phyloP scores from a whole-genome alignment of 306 rosid genomes.

The Sesbania bispinosa region DNA sequence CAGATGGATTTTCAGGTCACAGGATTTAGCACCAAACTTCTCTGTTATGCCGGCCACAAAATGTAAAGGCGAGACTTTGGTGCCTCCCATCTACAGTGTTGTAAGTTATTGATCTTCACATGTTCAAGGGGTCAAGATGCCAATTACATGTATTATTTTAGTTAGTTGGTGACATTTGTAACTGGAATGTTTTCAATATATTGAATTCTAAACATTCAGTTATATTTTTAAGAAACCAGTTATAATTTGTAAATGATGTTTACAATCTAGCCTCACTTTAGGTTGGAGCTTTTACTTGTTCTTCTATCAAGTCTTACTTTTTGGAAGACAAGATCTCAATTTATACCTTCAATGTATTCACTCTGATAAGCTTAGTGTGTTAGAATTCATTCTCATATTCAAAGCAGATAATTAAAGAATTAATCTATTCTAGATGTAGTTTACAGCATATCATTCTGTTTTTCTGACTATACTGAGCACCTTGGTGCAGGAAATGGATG shows the following conservation, averaged over 20 bases:
- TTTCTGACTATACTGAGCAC: slow-evolving; percentile 16
- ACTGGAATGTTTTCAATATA: background rate
- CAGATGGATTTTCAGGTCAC: slow-evolving; percentile 96
- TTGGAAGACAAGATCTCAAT: background rate
- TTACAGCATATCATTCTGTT: background rate
- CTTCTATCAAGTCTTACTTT: background rate
- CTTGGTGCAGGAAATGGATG: slow-evolving; percentile 82
- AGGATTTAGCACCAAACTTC: slow-evolving; percentile 78
- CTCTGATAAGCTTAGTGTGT: background rate
- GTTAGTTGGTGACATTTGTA: background rate
- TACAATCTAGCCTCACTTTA: background rate
- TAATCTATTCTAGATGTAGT: background rate
- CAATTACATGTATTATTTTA: background rate
- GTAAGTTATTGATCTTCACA: slow-evolving; percentile 46
- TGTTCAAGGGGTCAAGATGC: background rate
- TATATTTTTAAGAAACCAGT: background rate
- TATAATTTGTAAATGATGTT: background rate
- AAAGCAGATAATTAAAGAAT: background rate
- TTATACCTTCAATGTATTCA: background rate
- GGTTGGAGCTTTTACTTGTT: background rate
- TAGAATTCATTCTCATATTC: background rate
- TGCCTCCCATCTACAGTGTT: slow-evolving; percentile 83
- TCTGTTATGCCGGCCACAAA: slow-evolving; percentile 77
- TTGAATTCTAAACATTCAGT: background rate
- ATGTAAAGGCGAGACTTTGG: slow-evolving; percentile 46